phyloP scores from a whole-genome alignment of 2,329 filamentous ascomycete species.

The Aspergillus sp. region DNA sequence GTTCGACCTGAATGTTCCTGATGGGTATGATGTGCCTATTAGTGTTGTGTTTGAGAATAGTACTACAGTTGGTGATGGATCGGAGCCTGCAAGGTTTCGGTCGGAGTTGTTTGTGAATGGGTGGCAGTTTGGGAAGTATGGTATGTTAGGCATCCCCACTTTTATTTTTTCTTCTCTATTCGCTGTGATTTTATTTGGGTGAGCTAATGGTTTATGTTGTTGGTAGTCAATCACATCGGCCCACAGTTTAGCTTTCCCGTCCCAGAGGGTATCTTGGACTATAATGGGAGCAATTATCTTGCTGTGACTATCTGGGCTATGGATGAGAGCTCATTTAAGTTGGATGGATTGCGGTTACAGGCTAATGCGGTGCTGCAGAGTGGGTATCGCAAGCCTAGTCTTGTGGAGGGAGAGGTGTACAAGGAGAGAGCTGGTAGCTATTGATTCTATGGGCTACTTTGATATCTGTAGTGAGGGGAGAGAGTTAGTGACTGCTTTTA shows the following conservation, averaged over 20 bases:
- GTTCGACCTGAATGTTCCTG: constrained; percentile 51
- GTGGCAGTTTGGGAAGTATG: constrained; percentile 57
- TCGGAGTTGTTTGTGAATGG: constrained; percentile 54
- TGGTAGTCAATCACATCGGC: constrained; percentile 51
- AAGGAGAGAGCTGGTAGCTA: neutral
- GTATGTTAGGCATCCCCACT: constrained; percentile 14
- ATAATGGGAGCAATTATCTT: constrained; percentile 37
- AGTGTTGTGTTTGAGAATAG: constrained; percentile 48
- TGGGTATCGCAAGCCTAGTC: neutral
- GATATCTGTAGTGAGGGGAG: too few species aligned
- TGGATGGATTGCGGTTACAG: neutral
- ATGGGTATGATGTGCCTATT: constrained; percentile 56
- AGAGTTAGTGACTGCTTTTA: too few species aligned
- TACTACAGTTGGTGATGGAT: neutral
- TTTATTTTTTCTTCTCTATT: neutral
- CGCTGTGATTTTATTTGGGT: too few species aligned
- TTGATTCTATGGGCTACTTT: neutral
- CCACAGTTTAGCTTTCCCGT: constrained; percentile 55
- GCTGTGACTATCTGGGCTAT: neutral
- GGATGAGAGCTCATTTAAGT: neutral
- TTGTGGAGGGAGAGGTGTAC: neutral
- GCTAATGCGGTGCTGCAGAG: neutral
- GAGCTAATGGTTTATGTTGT: too few species aligned
- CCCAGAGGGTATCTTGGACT: constrained; percentile 55
- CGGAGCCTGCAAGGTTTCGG: constrained; percentile 30